Evolutionary conservation across 1,284 basidiomycete species (phyloP), one percentile per base, ranked within the genome.

Genomic region (Tremellales sp.): DNA sequence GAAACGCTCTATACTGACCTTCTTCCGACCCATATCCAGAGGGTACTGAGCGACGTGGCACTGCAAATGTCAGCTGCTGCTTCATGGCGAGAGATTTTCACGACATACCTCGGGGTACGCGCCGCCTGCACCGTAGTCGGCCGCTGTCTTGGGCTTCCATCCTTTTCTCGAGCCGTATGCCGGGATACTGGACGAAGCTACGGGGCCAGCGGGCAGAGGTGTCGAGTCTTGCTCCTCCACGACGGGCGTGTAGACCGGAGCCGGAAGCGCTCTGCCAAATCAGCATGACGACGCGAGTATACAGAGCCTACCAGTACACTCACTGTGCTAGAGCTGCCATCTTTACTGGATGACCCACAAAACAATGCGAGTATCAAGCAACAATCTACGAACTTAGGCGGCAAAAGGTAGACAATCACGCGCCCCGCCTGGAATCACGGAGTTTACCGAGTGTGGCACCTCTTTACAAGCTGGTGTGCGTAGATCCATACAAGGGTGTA

Each of bases 1-100:
- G 13, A 25, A 19, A 21, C 19, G 23, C 22, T 40, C 5, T 22
- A 23, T 4, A 49, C 81, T 57, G 49, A 84, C 89, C 83, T 91
- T 91, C 81, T 94, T 96, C 72, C 84, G 83, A 46, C 94, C 94
- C 82, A 98, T 86, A 56, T 92, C 90, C 58, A 97, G 73, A 6
- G 94, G 94, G 76, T 97, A 98, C 71, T 98, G 94, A 11, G 94
- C 94, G 49, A 96, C 78, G 79, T 94, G 92, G 72, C 93, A 97
- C 77, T 74, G 48, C 11, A 2, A n/a, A n/a, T 23, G 46, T 64
- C 37, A 64, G 53, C 43, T 40, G n/a, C 22, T 35, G 35, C 31
- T 7, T 35, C 22, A 19, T 7, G 4, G 13, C 1, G 12, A n/a
- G 3, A 8, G 22, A 45, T 35, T 17, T 13, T 4, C 29, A 44